Base-by-base conservation (phyloP, 805 yeast species). In the Candida morakotiae region DNA sequence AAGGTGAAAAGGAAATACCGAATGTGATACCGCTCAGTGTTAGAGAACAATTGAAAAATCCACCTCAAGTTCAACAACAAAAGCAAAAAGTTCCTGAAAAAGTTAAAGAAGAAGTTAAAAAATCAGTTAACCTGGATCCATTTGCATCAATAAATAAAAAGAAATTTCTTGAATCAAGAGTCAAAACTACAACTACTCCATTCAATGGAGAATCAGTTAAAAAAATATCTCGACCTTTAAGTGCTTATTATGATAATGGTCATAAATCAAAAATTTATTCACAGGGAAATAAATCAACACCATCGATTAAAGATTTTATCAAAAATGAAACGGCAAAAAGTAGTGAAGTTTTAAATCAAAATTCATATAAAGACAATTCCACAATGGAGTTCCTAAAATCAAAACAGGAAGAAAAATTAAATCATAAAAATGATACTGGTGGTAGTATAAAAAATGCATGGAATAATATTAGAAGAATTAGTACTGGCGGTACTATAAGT, bases 131-230 rank as follows among this genome's bases (percentile, higher is more conserved):
- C 4, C 26, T 21, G 14, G 77, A 70, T 44, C 74, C 73, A 14
- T 71, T 71, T 44, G 58, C 73, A 3, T 39, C 57, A 3, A 61
- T 71, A 24, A 75, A 71, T 37, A 67, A 58, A 45, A 46, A 68
- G 6, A 66, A 61, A 42, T 34, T 65, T 11, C 19, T 45, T 55
- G 20, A 39, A 31, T 10, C 39, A 24, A 18, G 37, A 16, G 21
- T 13, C 14, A 37, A 34, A 25, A 51, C 55, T 8, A 50, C 49
- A 27, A 41, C 52, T 4, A 31, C 34, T 5, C 37, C 30, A 15
- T 27, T 20, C n/a, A 20, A 23, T 2, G 20, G 13, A 4, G 31
- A 32, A 15, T 40, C 43, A 32, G 23, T 14, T 2, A 21, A 33
- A 20, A 31, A 30, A 24, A 26, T 39, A 7, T 30, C 20, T 25